A percentile compares a stretch with the other conserved stretches of the same genome.
These are phyloP conservation scores for Tephrocybe sp. DNA, from an alignment of 768 basidiomycete species.

Conservation along the genomic window DNA sequence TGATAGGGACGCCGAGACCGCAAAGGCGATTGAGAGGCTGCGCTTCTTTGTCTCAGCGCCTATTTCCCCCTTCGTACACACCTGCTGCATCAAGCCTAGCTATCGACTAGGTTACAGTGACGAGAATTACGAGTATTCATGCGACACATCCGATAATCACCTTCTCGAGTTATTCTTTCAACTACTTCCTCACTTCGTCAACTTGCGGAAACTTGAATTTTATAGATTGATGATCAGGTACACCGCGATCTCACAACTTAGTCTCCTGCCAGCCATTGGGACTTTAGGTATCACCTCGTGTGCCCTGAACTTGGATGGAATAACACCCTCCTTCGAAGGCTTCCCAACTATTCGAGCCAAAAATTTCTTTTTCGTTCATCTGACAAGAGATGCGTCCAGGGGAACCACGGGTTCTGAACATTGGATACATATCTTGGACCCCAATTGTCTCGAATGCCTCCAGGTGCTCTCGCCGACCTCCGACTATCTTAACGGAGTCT, in stretches of 20 bases:
- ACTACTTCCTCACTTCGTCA: slow-evolving; percentile 2
- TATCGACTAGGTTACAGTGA: too few species aligned
- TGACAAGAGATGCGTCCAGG: neutral
- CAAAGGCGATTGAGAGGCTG: neutral
- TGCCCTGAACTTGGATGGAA: neutral
- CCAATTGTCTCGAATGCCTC: neutral
- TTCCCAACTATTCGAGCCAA: neutral
- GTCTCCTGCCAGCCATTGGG: neutral
- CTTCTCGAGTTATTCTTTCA: slow-evolving; percentile 1
- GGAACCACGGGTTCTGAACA: neutral
- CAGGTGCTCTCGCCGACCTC: neutral
- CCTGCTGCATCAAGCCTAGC: neutral
- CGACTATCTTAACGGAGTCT: too few species aligned
- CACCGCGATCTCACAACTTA: neutral
- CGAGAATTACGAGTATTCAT: neutral
- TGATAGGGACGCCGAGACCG: neutral
- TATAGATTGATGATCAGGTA: neutral
- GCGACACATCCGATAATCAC: neutral
- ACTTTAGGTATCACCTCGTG: neutral
- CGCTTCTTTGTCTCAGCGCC: slow-evolving; percentile 2
- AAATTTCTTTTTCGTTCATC: neutral
- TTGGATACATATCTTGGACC: neutral
- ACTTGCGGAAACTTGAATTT: neutral
- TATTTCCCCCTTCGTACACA: neutral
- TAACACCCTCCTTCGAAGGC: too few species aligned